Evolutionary conservation across 345 rosid genomes (phyloP).

Genomic region (Sonneratia alba): DNA sequence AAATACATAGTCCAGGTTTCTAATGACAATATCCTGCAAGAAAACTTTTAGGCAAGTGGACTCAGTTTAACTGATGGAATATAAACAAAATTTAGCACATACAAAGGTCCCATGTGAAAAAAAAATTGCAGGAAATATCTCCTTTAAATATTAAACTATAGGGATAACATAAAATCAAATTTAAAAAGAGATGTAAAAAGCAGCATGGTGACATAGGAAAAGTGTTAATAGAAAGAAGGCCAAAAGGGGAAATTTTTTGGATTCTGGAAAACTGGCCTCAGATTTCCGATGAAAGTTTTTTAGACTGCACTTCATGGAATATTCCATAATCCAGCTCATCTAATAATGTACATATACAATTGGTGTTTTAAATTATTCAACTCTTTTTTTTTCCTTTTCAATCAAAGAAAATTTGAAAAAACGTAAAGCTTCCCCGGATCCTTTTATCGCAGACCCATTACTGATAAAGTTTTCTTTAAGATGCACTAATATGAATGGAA

Average conservation of each 20-base stretch:
- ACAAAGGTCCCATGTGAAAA: neutral
- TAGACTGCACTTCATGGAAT: neutral
- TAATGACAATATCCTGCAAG: conserved; percentile 72
- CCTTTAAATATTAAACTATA: neutral
- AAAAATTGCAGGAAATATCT: neutral
- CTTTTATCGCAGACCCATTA: neutral
- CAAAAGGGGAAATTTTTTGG: too few species aligned
- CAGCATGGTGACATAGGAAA: too few species aligned
- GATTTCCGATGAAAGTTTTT: neutral
- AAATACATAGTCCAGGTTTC: conserved; percentile 79
- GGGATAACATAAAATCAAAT: neutral
- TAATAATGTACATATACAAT: neutral
- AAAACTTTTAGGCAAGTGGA: conserved; percentile 8
- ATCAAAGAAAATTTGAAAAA: neutral
- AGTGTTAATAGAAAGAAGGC: too few species aligned
- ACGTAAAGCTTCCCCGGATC: neutral
- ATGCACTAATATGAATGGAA: neutral
- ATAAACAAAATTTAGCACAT: neutral
- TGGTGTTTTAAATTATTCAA: neutral
- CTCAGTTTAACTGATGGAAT: too few species aligned
- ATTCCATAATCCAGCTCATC: neutral
- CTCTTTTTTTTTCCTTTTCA: neutral
- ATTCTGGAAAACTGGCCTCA: too few species aligned
- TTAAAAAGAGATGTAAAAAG: neutral
- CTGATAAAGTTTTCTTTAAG: neutral